These are phyloP conservation scores for Didymella glomerata DNA, from an alignment of 2,329 filamentous ascomycete species.

Conservation along the genomic window DNA sequence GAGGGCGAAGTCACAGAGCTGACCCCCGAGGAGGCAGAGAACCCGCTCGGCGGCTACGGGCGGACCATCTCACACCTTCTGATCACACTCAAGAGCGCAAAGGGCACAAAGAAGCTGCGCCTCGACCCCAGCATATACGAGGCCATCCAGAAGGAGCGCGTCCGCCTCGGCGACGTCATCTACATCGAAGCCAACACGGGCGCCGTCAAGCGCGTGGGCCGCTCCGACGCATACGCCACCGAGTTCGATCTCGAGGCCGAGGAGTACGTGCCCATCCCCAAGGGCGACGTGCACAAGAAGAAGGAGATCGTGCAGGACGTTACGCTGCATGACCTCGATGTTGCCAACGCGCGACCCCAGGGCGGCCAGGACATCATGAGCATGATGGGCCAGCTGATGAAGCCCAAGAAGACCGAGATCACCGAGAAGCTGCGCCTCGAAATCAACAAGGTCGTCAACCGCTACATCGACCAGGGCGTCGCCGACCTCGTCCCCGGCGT, in stretches of 20 bases:
- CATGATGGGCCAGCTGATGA: constrained; percentile 99
- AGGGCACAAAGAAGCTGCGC: constrained; percentile 96
- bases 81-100: constrained; percentile 92
- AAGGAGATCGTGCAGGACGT: constrained; percentile 99
- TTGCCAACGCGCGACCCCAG: constrained; percentile 93
- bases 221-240: constrained; percentile 95
- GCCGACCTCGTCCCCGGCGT: constrained; percentile 98
- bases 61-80: constrained; percentile 96
- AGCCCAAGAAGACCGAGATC: constrained; percentile 99
- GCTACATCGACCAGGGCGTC: constrained; percentile 98
- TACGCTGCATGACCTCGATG: constrained; percentile 93
- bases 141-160: constrained; percentile 97
- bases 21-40: constrained; percentile 97
- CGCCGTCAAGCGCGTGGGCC: constrained; percentile 94
- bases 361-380: constrained; percentile 99
- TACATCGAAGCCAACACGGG: constrained; percentile 99
- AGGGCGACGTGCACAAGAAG: constrained; percentile 99
- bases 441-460: constrained; percentile 99
- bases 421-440: constrained; percentile 95
- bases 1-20: constrained; percentile 98
- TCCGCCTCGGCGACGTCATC: constrained; percentile 94
- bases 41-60: constrained; percentile 94
- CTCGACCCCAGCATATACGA: constrained; percentile 99
- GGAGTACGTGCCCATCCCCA: constrained; percentile 98
- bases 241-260: constrained; percentile 99